Evolutionary conservation across 2,329 filamentous ascomycete species (phyloP).

Genomic region (Fusarium pseudonygamai): DNA sequence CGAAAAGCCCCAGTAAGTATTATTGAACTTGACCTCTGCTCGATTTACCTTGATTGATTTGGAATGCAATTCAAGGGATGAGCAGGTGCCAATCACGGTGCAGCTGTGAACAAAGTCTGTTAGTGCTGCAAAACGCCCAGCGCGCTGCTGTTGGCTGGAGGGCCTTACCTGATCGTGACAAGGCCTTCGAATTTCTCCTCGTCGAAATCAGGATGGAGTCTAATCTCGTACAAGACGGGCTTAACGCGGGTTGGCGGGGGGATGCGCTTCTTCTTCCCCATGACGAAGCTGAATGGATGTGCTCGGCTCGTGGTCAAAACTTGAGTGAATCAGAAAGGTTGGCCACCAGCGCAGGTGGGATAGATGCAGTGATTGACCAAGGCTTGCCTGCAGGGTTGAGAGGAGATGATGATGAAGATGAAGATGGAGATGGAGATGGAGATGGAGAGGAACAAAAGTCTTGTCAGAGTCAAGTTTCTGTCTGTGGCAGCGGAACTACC

Average conservation of each 20-base stretch:
- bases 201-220: neutral
- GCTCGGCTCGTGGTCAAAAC: accelerated
- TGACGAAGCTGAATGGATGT: neutral
- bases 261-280: neutral
- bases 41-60: neutral
- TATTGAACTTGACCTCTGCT: accelerated
- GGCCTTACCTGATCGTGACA: accelerated
- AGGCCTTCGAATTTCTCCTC: neutral
- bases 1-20: accelerated
- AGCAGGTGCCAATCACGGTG: neutral
- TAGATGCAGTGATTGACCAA: neutral
- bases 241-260: neutral
- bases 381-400: neutral
- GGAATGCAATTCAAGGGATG: neutral
- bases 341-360: accelerated
- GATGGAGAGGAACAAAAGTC: neutral
- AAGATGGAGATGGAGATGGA: neutral
- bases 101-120: neutral
- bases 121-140: accelerated
- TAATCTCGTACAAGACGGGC: accelerated
- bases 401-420: neutral
- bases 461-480: neutral
- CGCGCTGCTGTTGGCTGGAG: neutral
- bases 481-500: neutral
- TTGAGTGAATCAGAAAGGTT: neutral